Evolutionary conservation across 257 asterid species (phyloP).

Genomic region (Mitragyna speciosa): DNA sequence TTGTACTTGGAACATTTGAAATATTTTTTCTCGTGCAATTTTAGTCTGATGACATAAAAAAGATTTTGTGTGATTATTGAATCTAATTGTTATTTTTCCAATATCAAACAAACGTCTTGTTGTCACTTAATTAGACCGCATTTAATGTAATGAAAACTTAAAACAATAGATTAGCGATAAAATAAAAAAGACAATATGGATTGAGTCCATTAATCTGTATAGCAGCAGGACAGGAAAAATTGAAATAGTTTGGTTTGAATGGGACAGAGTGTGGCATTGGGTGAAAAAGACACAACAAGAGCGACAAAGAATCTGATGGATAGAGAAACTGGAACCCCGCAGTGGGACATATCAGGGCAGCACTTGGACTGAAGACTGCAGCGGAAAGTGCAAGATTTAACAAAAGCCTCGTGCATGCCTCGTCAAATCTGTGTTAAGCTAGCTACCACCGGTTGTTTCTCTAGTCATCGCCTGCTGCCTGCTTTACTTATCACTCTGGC

Average conservation of each 20-base stretch:
- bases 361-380: not conserved
- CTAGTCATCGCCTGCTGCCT: not conserved
- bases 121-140: too few species aligned
- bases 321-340: not conserved
- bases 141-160: too few species aligned
- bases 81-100: too few species aligned
- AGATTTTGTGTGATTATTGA: too few species aligned
- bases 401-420: not conserved
- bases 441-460: not conserved
- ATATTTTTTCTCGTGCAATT: too few species aligned
- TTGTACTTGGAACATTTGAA: too few species aligned
- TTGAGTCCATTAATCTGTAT: too few species aligned
- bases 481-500: not conserved
- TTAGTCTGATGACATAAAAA: too few species aligned
- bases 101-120: too few species aligned
- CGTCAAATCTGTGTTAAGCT: not conserved
- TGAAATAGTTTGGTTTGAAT: not conserved
- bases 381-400: too few species aligned
- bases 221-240: not conserved
- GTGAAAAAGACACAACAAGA: constrained; percentile 14
- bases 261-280: not conserved
- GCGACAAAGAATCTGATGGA: constrained; percentile 9
- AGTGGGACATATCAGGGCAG: not conserved
- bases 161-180: too few species aligned
- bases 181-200: too few species aligned